Evolutionary conservation across 345 rosid species (phyloP).

Genomic region (Draba incana): DNA sequence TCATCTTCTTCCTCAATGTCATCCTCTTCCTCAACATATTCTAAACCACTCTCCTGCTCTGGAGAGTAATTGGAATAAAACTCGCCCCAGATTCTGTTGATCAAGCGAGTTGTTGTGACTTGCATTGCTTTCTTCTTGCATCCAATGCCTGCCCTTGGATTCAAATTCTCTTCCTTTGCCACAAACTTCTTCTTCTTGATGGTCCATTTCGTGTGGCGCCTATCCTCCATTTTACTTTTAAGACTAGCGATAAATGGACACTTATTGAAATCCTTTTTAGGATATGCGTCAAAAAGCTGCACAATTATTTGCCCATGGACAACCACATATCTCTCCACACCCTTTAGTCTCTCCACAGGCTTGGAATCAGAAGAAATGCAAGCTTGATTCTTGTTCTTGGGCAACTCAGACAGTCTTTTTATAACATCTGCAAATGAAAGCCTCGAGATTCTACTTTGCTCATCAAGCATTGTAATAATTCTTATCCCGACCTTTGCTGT

Average conservation of each 20-base stretch:
- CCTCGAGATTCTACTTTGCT: slow-evolving; percentile 58
- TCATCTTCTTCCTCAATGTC: slow-evolving; percentile 44
- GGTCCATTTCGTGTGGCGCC: slow-evolving; percentile 81
- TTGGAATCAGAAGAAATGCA: slow-evolving; percentile 61
- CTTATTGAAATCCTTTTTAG: slow-evolving; percentile 50
- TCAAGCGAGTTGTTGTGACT: slow-evolving; percentile 77
- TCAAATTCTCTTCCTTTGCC: slow-evolving; percentile 52
- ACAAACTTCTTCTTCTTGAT: slow-evolving; percentile 61
- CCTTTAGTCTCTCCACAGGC: slow-evolving; percentile 4
- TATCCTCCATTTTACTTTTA: slow-evolving; percentile 66
- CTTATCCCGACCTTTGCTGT: slow-evolving; percentile 69
- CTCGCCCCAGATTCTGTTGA: slow-evolving; percentile 88
- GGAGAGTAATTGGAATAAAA: slow-evolving; percentile 66
- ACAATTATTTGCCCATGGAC: slow-evolving; percentile 81
- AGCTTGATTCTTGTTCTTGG: slow-evolving; percentile 51
- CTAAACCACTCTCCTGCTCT: slow-evolving; percentile 42
- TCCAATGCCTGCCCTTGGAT: slow-evolving; percentile 63
- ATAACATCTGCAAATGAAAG: slow-evolving; percentile 66
- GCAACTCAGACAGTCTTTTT: slow-evolving; percentile 53
- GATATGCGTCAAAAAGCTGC: slow-evolving; percentile 71
- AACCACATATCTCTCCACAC: slow-evolving; percentile 69
- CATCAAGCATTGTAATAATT: slow-evolving; percentile 61
- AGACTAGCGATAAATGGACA: slow-evolving; percentile 70
- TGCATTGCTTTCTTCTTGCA: slow-evolving; percentile 76
- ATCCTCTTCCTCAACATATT: slow-evolving; percentile 47